Evolutionary conservation across 2,329 filamentous ascomycete species (phyloP), one percentile per base, ranked within the genome.

Genomic region (Aspergillus aculeatinus): DNA sequence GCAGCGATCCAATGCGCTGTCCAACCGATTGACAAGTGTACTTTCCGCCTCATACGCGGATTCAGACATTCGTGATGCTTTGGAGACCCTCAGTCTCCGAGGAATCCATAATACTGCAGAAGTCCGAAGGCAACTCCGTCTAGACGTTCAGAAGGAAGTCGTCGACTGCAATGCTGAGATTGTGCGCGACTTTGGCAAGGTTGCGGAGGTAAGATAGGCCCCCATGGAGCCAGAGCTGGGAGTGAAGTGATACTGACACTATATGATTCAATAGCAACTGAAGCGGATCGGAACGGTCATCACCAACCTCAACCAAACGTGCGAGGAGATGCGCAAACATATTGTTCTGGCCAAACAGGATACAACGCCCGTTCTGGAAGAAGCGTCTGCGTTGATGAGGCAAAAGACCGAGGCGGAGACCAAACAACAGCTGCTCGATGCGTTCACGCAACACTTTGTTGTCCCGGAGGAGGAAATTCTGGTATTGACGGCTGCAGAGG

Each of bases 31-130:
- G 67, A 90, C 91, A 25, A 88, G 86, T 62, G 89, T 98, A 47
- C 85, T 98, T 52, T 96, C 95, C 4, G 89, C 92, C 2, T 96
- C 94, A 0, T 97, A 96, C 77, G 90, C 92, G 6, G 95, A 98
- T 76, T 83, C 91, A 5, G 94, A 97, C 67, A 96, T 98, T 67
- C 87, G 92, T 65, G 91, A 96, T 80, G 89, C 92, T 14, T 79
- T 99, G 31, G 81, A 85, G 55, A 86, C 95, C 1, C 80, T 98
- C 21, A 94, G 97, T 76, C 80, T 85, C 53, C 85, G 90, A 39
- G 83, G 83, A 0, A 75, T 92, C 14, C 80, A 83, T 58, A 97
- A 96, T 72, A 91, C 87, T 12, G 83, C 90, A 10, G 90, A 93
- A 65, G 89, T 88, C 2, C 85, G 95, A 55, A 87, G 94, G 5